These are phyloP conservation scores for Candida boidinii DNA, from an alignment of 805 yeast species.

Conservation along the genomic window DNA sequence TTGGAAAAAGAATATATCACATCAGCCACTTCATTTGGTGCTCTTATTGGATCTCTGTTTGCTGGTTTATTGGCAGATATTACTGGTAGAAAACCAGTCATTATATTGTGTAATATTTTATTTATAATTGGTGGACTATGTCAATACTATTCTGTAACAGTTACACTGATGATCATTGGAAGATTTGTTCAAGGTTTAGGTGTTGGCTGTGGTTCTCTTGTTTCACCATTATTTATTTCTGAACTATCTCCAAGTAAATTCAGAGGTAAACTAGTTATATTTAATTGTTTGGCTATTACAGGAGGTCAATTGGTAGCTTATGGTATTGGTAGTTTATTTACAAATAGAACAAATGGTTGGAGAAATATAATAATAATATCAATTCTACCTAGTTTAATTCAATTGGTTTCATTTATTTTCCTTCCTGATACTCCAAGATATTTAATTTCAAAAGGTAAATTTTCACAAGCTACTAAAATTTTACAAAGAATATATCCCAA, in stretches of 20 bases:
- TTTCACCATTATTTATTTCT: constrained; percentile 45
- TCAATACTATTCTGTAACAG: constrained; percentile 35
- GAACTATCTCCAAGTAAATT: constrained; percentile 46
- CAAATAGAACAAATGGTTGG: constrained; percentile 38
- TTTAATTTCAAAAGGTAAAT: constrained; percentile 35
- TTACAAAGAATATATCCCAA: constrained; percentile 28
- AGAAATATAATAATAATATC: constrained; percentile 42
- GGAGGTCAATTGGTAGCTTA: constrained; percentile 51
- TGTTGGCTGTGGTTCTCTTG: constrained; percentile 46
- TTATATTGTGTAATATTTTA: constrained; percentile 37
- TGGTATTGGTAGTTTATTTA: constrained; percentile 40
- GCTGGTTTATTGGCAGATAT: constrained; percentile 44
- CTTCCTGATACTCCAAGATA: constrained; percentile 50
- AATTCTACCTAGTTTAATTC: constrained; percentile 41
- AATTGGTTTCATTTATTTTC: constrained; percentile 35
- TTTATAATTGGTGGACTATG: constrained; percentile 40
- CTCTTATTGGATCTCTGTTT: constrained; percentile 37
- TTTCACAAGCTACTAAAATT: constrained; percentile 31
- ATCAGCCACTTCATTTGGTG: constrained; percentile 49
- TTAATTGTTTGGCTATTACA: constrained; percentile 45
- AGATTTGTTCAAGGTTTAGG: constrained; percentile 46
- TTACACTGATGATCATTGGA: constrained; percentile 43
- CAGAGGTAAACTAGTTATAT: constrained; percentile 43
- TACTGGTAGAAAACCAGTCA: constrained; percentile 36
- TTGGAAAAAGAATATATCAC: constrained; percentile 45